These are phyloP conservation scores for Magnolia changhungtana DNA, from an alignment of 164 flowering plant genomes.

Conservation along the genomic window DNA sequence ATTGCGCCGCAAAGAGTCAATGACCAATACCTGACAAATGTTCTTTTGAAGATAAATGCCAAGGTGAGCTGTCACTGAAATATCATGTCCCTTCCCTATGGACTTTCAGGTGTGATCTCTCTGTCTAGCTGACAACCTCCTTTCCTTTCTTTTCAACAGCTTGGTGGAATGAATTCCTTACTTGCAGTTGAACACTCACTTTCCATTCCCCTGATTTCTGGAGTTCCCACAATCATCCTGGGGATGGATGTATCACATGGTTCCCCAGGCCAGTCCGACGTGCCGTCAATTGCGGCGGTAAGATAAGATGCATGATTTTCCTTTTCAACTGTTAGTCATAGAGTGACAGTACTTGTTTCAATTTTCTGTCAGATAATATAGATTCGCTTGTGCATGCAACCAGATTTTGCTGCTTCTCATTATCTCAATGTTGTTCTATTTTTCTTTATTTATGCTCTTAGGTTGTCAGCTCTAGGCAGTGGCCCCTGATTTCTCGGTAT, in stretches of 20 bases:
- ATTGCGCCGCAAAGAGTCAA: conserved; percentile 59
- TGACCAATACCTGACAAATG: conserved; percentile 57
- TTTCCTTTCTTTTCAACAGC: conserved; percentile 36
- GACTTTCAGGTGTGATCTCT: not conserved
- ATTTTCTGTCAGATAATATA: too few relatives aligned
- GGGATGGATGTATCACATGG: conserved; percentile 99
- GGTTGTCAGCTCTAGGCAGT: conserved; percentile 88
- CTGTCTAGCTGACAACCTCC: not conserved
- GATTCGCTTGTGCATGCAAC: not conserved
- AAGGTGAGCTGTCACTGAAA: conserved; percentile 53
- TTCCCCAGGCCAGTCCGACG: conserved; percentile 83
- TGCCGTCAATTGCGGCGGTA: conserved; percentile 96
- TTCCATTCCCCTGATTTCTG: conserved; percentile 54
- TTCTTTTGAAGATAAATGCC: conserved; percentile 43
- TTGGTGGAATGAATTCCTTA: conserved; percentile 80
- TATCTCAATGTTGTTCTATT: not conserved
- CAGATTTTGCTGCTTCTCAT: not conserved
- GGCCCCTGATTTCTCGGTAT: conserved; percentile 84
- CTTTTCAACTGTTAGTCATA: not conserved
- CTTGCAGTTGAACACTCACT: conserved; percentile 50
- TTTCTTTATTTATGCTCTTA: conserved; percentile 11
- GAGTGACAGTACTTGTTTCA: too few relatives aligned
- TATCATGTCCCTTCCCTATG: not conserved
- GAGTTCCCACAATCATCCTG: conserved; percentile 66
- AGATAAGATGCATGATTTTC: conserved; percentile 12